A percentile compares a stretch with the other conserved stretches of the same genome.
Conservation (phyloP, 179 eudicot species). For the Silene vulgaris region DNA sequence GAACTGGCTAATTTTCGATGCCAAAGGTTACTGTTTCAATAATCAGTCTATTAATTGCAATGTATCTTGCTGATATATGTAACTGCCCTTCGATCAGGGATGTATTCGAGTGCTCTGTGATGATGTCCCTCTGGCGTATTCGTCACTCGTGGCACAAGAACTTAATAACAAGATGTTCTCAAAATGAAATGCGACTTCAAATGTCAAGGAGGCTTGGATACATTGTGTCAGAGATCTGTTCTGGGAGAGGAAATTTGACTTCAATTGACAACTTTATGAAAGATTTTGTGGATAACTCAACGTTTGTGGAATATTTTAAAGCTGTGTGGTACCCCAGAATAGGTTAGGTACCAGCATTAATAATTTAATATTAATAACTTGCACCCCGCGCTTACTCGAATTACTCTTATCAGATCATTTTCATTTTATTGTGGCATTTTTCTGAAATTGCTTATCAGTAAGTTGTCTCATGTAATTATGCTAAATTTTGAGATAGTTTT, state of each 20-base stretch:
- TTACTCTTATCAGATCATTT: background rate
- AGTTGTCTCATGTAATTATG: background rate
- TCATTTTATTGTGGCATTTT: background rate
- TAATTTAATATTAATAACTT: too few relatives aligned
- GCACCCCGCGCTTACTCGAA: background rate
- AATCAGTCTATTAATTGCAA: background rate
- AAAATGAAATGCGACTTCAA: constrained; percentile 45
- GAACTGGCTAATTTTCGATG: background rate
- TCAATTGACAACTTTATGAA: constrained; percentile 57
- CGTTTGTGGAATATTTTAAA: constrained; percentile 77
- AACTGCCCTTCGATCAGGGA: constrained; percentile 51
- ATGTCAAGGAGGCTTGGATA: constrained; percentile 57
- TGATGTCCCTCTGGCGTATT: constrained; percentile 85
- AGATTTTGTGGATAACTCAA: constrained; percentile 49
- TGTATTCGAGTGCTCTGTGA: constrained; percentile 77
- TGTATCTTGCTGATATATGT: constrained; percentile 3
- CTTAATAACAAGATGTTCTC: constrained; percentile 62
- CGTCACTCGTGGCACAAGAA: constrained; percentile 97
- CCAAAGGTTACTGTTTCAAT: background rate
- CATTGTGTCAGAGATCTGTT: constrained; percentile 50
- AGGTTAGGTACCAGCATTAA: constrained; percentile 41
- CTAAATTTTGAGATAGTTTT: background rate
- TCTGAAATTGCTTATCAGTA: background rate
- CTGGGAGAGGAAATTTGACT: constrained; percentile 40
- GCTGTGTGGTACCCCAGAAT: constrained; percentile 85